Conservation (phyloP, 768 basidiomycete species). For the Phylloporus arenicola region DNA sequence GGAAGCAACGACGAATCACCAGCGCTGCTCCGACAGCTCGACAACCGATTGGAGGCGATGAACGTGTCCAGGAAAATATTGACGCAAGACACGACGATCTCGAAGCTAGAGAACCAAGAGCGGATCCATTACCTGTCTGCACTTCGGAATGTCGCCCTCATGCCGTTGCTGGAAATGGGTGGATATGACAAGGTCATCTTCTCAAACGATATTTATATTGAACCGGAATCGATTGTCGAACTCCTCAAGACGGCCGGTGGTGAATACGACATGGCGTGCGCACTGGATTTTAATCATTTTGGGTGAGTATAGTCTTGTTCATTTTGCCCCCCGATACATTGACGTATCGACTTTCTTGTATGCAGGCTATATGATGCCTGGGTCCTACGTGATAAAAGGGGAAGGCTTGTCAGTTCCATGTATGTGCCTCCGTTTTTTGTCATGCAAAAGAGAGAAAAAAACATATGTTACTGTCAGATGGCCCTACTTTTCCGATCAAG, state of each 20-base stretch:
- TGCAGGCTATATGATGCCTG: constrained; percentile 20
- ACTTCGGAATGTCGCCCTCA: constrained; percentile 38
- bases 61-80: constrained; percentile 11
- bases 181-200: constrained; percentile 38
- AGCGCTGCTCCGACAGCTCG: constrained; percentile 7
- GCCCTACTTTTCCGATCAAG: constrained; percentile 41
- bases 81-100: constrained; percentile 4
- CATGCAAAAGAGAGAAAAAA: neutral
- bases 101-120: constrained; percentile 2
- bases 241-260: constrained; percentile 35
- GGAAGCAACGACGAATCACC: constrained; percentile 20
- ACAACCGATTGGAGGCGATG: constrained; percentile 7
- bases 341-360: neutral
- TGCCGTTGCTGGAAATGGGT: constrained; percentile 34
- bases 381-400: constrained; percentile 19
- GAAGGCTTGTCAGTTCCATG: constrained; percentile 14
- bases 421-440: neutral
- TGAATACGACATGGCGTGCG: constrained; percentile 41
- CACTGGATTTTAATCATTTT: constrained; percentile 33
- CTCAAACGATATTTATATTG: constrained; percentile 39
- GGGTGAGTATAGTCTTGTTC: constrained; percentile 20
- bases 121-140: constrained; percentile 12
- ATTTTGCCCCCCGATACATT: neutral
- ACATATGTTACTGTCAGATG: constrained; percentile 11
- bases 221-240: constrained; percentile 37